phyloP scores from a whole-genome alignment of 495 filamentous ascomycete species.

The Paragyromitra xinjiangensis region DNA sequence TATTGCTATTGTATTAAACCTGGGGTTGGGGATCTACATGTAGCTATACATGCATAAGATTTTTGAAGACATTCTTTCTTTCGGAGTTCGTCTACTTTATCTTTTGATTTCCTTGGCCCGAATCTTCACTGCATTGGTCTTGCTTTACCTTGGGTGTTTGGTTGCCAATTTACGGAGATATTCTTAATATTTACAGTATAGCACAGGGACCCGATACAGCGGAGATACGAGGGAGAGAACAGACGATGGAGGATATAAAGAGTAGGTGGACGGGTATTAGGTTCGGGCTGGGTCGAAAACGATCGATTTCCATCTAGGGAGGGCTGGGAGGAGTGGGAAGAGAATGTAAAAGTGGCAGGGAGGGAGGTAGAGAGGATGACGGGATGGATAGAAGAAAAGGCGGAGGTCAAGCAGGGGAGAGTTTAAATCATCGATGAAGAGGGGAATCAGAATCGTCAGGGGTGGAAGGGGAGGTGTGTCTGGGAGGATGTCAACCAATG shows the following conservation, averaged over 20 bases:
- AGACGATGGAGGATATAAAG: not conserved
- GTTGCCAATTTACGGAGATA: slow-evolving; percentile 1
- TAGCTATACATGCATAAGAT: slow-evolving; percentile 47
- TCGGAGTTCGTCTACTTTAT: slow-evolving; percentile 29
- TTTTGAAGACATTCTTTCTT: slow-evolving; percentile 38
- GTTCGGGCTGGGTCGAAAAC: not conserved
- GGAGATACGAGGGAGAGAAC: not conserved
- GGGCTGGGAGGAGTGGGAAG: not conserved
- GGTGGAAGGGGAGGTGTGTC: not conserved
- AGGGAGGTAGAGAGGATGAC: not conserved
- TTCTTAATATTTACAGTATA: slow-evolving; percentile 17
- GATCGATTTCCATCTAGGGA: not conserved
- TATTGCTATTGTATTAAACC: slow-evolving; percentile 38
- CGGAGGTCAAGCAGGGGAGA: not conserved
- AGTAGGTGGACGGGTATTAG: not conserved
- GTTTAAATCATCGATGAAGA: not conserved
- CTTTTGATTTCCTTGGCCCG: slow-evolving; percentile 29
- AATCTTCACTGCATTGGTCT: slow-evolving; percentile 26
- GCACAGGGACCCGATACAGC: not conserved
- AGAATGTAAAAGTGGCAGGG: not conserved
- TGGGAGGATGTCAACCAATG: slow-evolving; percentile 8
- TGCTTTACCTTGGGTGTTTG: slow-evolving; percentile 23
- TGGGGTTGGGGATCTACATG: slow-evolving; percentile 20
- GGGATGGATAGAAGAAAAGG: not conserved
- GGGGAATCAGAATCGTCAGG: not conserved